A percentile compares a stretch with the other conserved stretches of the same genome.
phyloP scores from a whole-genome alignment of 257 asterid genomes.

The Hygrophila difformis region DNA sequence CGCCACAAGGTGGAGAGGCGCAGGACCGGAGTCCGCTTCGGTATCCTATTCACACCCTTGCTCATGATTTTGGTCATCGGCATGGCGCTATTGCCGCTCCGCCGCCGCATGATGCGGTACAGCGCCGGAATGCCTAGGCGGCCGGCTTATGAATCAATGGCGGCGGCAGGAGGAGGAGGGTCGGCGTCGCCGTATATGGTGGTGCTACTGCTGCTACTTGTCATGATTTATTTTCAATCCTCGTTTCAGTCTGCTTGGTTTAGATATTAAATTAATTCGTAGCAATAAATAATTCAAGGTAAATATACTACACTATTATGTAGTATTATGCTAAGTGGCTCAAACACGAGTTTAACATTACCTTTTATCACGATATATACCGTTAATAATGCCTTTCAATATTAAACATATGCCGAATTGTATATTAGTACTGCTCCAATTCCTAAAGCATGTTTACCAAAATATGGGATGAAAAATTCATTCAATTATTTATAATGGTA shows the following conservation, averaged over 20 bases:
- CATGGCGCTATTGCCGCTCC: constrained; percentile 20
- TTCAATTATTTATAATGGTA: too few species aligned
- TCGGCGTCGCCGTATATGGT: constrained; percentile 35
- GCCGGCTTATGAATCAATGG: constrained; percentile 1
- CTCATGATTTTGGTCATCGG: constrained; percentile 27
- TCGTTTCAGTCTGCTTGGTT: constrained; percentile 49
- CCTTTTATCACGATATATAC: not conserved
- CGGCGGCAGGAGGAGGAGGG: constrained; percentile 22
- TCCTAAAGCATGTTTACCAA: too few species aligned
- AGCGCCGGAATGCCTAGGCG: constrained; percentile 24
- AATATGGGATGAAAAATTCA: too few species aligned
- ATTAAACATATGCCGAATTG: too few species aligned
- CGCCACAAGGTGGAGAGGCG: constrained; percentile 28
- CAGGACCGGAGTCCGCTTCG: constrained; percentile 24
- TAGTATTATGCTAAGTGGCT: too few species aligned
- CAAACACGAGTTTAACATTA: too few species aligned
- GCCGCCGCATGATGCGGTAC: constrained; percentile 33
- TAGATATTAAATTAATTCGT: too few species aligned
- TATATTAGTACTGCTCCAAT: too few species aligned
- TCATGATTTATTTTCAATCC: constrained; percentile 43
- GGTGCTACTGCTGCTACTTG: constrained; percentile 39
- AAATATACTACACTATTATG: too few species aligned
- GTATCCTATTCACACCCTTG: constrained; percentile 39
- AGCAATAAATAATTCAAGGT: too few species aligned
- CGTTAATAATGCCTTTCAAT: too few species aligned